Conservation (phyloP, 139 green algal genomes). For the Asterochloris erici region DNA sequence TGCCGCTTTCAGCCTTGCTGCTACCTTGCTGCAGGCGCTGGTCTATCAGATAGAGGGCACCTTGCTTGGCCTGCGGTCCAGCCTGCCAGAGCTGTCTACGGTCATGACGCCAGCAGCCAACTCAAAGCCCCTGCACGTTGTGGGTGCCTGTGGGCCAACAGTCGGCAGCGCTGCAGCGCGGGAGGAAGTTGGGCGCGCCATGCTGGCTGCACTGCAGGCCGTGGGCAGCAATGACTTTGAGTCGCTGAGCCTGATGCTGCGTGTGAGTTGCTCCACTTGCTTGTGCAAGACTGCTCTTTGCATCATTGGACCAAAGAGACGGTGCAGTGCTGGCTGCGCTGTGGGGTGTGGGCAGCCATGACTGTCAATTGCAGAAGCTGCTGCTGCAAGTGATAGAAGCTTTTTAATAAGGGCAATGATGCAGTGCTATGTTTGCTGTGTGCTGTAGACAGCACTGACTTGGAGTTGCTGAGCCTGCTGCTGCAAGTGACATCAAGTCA, state of each 20-base stretch:
- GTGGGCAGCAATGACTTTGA: conserved; percentile 23
- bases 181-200: background rate
- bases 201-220: conserved; percentile 4
- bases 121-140: background rate
- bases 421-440: background rate
- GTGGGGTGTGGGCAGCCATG: conserved; percentile 3
- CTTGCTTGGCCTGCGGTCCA: conserved; percentile 31
- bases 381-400: conserved; percentile 9
- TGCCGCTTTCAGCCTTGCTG: no score
- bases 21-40: background rate
- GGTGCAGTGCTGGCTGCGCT: conserved; percentile 5
- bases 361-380: conserved; percentile 26
- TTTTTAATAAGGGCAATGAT: background rate
- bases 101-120: background rate
- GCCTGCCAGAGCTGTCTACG: conserved; percentile 31
- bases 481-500: no score
- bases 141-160: background rate
- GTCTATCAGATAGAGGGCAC: conserved; percentile 30
- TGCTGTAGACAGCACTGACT: conserved; percentile 9
- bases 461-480: background rate
- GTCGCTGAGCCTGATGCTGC: conserved; percentile 21
- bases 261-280: background rate
- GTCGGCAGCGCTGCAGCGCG: background rate
- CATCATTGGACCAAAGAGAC: background rate
- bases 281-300: background rate